Conservation (phyloP, 257 asterid genomes). For the Osmanthus fragrans region DNA sequence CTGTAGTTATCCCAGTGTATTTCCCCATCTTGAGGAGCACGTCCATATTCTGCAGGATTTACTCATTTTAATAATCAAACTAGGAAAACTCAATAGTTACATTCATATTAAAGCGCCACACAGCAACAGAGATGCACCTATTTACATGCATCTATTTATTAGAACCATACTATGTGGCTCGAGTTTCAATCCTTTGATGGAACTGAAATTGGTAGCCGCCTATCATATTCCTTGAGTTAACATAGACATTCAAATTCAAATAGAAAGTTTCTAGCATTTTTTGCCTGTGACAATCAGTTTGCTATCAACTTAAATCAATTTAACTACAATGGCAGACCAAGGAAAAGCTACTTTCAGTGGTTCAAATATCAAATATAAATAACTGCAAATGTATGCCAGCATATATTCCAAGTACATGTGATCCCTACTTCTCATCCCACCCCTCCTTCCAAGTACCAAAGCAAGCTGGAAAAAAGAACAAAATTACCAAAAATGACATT, state of each 20-base stretch:
- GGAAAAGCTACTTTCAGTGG: not conserved
- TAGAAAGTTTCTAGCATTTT: constrained; percentile 1
- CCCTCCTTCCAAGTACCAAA: no score
- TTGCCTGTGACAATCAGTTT: constrained; percentile 1
- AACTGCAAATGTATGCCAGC: not conserved
- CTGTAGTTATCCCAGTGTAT: constrained; percentile 76
- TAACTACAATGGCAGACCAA: no score
- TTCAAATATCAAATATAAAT: not conserved
- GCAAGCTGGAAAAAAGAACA: not conserved
- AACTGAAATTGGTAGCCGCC: not conserved
- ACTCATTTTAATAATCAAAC: constrained; percentile 19
- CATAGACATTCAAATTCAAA: not conserved
- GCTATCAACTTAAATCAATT: not conserved
- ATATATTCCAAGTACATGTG: not conserved
- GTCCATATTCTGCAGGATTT: constrained; percentile 73
- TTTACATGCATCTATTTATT: not conserved
- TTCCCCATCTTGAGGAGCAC: constrained; percentile 94
- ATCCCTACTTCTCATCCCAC: not conserved
- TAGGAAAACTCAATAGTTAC: not conserved
- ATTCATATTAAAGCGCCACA: not conserved
- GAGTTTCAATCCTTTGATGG: not conserved
- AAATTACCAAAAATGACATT: constrained; percentile 6
- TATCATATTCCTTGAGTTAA: not conserved
- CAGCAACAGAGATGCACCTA: not conserved
- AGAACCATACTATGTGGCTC: not conserved